Evolutionary conservation across 805 yeast species (phyloP).

Genomic region (Candida ipomoeae): DNA sequence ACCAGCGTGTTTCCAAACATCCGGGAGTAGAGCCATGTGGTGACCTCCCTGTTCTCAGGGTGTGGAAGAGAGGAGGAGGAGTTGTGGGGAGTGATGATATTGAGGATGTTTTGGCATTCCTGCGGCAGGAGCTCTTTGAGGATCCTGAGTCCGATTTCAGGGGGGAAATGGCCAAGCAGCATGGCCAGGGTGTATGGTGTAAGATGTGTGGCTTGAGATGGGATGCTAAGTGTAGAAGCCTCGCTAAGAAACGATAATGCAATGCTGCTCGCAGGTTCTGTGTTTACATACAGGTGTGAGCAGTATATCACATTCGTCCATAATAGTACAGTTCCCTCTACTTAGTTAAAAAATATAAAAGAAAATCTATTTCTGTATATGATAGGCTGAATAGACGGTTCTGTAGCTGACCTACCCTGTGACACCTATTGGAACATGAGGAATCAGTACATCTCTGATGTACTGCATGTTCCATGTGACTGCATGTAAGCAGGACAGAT

Average conservation of each 20-base stretch:
- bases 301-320: background rate
- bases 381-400: too few species aligned
- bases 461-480: too few species aligned
- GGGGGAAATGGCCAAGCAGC: conserved; percentile 8
- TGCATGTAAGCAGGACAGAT: too few species aligned
- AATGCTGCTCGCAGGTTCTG: background rate
- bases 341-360: too few species aligned
- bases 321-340: too few species aligned
- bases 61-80: background rate
- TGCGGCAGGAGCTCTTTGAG: conserved; percentile 10
- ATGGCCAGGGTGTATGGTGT: background rate
- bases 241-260: conserved; percentile 1
- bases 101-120: conserved; percentile 2
- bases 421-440: too few species aligned
- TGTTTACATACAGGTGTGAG: background rate
- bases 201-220: background rate
- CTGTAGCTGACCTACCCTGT: too few species aligned
- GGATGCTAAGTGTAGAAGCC: background rate
- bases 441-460: too few species aligned
- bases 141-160: conserved; percentile 11
- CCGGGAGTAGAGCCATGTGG: conserved; percentile 10
- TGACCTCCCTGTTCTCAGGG: background rate
- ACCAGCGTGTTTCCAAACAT: conserved; percentile 9
- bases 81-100: background rate
- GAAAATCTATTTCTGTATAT: too few species aligned